Evolutionary conservation across 78 protist genomes (phyloP), one percentile per base, ranked within the genome.

Genomic region (Dictyostelium capitatum): DNA sequence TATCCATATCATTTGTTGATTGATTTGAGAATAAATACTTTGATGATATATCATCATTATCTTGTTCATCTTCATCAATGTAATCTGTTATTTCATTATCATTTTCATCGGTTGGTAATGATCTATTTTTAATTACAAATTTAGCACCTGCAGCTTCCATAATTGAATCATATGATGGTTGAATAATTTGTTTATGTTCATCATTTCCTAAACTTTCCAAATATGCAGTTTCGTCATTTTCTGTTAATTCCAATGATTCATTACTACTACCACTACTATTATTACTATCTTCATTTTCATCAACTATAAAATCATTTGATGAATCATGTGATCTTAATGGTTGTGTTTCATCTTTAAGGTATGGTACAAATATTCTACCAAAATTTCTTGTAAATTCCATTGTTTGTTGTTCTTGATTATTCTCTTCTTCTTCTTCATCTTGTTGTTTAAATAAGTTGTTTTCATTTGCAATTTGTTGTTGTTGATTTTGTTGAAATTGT

Each of bases 311-410:
- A 25, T 25, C 47, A 75, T 48, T 48, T 30, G 75, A 67, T 11
- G 62, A 53, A 48, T 75, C 81, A 48, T 75, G 47, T 5, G 10
- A 23, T 75, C 81, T 56, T 10, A 85, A 54, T 46, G 83, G 82
- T 62, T 85, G 92, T 8, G 78, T 51, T 59, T 85, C 92, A 75
- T 85, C 92, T 32, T 72, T 50, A 8, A 85, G 19, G 62, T 30
- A 85, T 4, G 93, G 93, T 50, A 87, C 74, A 37, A 59, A 87
- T 28, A 87, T 87, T 62, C 54, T 80, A 51, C 93, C 93, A 51
- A 59, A 87, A 6, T 79, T 64, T 15, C 56, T 75, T 23, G 93
- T 87, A 41, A 87, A 87, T 17, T 87, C 93, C 93, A 87, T 87
- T 59, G 93, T 87, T 14, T 53, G 69, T 74, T 37, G 75, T 30